These are phyloP conservation scores for Coprinopsis cinerea DNA, from an alignment of 768 basidiomycete species.

Conservation along the genomic window DNA sequence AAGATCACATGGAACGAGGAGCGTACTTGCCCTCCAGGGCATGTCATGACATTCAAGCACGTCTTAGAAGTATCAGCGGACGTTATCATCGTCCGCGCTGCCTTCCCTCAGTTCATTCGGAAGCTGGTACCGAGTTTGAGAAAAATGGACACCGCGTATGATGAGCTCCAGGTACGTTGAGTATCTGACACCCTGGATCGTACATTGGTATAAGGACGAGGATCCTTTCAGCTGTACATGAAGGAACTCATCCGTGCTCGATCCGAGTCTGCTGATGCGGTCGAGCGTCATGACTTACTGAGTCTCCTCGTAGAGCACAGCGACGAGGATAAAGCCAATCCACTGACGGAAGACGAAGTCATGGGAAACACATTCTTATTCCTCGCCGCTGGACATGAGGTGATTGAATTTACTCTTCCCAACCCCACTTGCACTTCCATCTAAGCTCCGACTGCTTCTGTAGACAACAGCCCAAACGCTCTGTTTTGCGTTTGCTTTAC, in stretches of 20 bases:
- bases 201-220: too few species aligned
- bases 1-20: constrained; percentile 43
- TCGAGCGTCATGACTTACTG: constrained; percentile 40
- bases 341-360: constrained; percentile 33
- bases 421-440: background rate
- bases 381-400: constrained; percentile 56
- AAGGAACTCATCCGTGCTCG: constrained; percentile 24
- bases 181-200: too few species aligned
- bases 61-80: constrained; percentile 40
- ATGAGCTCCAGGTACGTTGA: constrained; percentile 31
- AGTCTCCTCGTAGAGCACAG: constrained; percentile 43
- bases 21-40: constrained; percentile 31
- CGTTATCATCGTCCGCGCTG: constrained; percentile 29
- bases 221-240: background rate
- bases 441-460: too few species aligned
- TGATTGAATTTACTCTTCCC: constrained; percentile 13
- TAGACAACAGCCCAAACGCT: constrained; percentile 36
- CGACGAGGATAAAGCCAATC: constrained; percentile 30
- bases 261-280: constrained; percentile 45
- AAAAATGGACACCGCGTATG: constrained; percentile 27
- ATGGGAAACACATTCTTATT: constrained; percentile 39
- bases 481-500: constrained; percentile 33
- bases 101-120: constrained; percentile 34
- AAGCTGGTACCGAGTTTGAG: constrained; percentile 27
- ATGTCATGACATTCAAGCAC: constrained; percentile 43